Conservation (phyloP, 1,284 basidiomycete species). For the Irpex sp. region DNA sequence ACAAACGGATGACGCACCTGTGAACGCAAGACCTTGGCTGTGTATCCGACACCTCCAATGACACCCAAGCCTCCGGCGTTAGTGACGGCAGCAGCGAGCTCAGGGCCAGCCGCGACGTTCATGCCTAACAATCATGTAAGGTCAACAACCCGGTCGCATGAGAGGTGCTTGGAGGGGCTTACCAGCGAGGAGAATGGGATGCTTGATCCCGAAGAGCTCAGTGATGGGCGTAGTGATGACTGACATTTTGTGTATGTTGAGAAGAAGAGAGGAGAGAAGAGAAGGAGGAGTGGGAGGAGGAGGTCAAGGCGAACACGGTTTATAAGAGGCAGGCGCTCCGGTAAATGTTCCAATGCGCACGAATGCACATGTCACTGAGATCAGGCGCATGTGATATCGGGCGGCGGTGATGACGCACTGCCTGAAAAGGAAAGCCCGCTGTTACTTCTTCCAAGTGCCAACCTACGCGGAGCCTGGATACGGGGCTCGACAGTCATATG, state of each 20-base stretch:
- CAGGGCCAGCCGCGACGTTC: constrained; percentile 85
- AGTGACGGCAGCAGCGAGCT: constrained; percentile 80
- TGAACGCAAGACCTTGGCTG: constrained; percentile 63
- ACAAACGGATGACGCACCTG: constrained; percentile 40
- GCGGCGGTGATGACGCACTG: background rate
- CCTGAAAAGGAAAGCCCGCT: background rate
- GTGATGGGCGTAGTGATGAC: constrained; percentile 75
- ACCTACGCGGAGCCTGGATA: too few species aligned
- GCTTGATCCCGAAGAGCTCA: constrained; percentile 80
- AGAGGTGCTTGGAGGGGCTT: constrained; percentile 6
- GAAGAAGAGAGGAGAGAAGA: background rate
- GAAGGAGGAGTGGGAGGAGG: background rate
- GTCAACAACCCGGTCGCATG: background rate
- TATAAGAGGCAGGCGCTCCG: background rate
- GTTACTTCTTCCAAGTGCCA: background rate
- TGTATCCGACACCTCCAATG: constrained; percentile 79
- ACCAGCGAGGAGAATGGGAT: constrained; percentile 86
- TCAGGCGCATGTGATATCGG: background rate
- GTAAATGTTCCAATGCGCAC: background rate
- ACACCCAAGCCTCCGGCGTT: constrained; percentile 85
- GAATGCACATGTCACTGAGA: background rate
- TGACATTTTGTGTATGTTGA: constrained; percentile 39
- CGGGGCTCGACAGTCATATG: too few species aligned
- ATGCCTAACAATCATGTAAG: constrained; percentile 47
- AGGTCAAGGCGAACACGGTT: background rate